phyloP scores from a whole-genome alignment of 306 rosid genomes.

The Dicorynia guianensis region DNA sequence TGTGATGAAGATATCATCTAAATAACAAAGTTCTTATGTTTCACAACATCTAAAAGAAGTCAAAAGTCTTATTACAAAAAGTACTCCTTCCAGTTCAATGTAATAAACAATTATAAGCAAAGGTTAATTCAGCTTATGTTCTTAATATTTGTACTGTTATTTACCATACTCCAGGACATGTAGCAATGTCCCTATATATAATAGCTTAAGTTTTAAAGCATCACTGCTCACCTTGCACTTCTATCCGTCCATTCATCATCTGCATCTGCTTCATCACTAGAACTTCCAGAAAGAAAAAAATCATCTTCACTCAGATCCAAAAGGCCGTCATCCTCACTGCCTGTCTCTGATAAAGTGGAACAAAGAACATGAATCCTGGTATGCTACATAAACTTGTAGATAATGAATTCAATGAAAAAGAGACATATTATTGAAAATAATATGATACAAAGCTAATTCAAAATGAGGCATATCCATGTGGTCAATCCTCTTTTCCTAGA shows the following conservation, averaged over 20 bases:
- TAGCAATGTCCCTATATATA: background rate
- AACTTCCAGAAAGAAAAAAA: conserved; percentile 85
- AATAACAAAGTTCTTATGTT: conserved; percentile 1
- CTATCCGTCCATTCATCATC: conserved; percentile 99
- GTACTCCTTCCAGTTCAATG: conserved; percentile 14
- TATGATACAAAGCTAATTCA: background rate
- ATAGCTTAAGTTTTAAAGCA: conserved; percentile 18
- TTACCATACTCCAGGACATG: conserved; percentile 2
- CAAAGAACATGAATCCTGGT: conserved; percentile 3
- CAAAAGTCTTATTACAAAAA: conserved; percentile 10
- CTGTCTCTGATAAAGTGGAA: conserved; percentile 70
- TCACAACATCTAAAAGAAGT: conserved; percentile 15
- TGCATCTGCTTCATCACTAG: conserved; percentile 96
- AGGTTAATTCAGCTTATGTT: background rate
- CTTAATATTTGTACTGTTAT: conserved; percentile 14
- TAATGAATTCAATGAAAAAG: conserved; percentile 8
- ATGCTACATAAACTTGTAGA: background rate
- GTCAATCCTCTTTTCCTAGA: background rate
- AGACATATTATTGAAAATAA: conserved; percentile 9
- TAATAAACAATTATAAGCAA: conserved; percentile 4
- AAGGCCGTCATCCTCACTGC: conserved; percentile 97
- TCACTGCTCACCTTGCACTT: conserved; percentile 70
- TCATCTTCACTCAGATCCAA: conserved; percentile 97
- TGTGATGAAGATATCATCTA: conserved; percentile 15
- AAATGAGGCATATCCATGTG: background rate